These are phyloP conservation scores for Cinchona pubescens DNA, from an alignment of 257 asterid species.

Conservation along the genomic window DNA sequence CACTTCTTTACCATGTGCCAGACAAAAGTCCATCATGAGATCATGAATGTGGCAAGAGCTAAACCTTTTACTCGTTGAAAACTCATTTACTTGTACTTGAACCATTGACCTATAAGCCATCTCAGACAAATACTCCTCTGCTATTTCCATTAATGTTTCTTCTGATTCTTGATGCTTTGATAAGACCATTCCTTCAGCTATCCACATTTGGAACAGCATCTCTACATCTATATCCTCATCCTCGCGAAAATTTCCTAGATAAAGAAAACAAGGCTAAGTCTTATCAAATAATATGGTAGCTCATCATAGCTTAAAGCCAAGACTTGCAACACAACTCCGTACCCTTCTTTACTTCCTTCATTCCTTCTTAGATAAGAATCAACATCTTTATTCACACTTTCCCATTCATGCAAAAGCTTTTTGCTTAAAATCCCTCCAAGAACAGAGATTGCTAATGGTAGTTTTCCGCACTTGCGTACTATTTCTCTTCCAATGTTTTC, in stretches of 20 bases:
- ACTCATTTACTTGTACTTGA: not conserved
- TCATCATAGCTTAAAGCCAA: not conserved
- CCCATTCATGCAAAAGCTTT: not conserved
- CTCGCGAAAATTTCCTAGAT: not conserved
- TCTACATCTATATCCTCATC: not conserved
- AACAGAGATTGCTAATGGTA: not conserved
- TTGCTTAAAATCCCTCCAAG: not conserved
- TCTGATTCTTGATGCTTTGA: not conserved
- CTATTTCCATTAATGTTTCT: not conserved
- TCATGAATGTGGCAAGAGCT: not conserved
- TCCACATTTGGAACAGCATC: not conserved
- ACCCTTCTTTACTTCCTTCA: not conserved
- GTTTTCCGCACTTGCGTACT: not conserved
- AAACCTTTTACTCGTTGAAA: not conserved
- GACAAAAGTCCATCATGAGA: not conserved
- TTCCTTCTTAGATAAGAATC: not conserved
- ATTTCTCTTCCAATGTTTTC: not conserved
- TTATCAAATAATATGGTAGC: not conserved
- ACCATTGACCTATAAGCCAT: not conserved
- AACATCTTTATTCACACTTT: not conserved
- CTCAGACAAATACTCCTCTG: not conserved
- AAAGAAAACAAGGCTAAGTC: not conserved
- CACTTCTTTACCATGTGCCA: not conserved
- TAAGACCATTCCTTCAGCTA: not conserved
- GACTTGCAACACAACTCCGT: not conserved